phyloP scores from a whole-genome alignment of 345 rosid species.

The Psidium guajava region DNA sequence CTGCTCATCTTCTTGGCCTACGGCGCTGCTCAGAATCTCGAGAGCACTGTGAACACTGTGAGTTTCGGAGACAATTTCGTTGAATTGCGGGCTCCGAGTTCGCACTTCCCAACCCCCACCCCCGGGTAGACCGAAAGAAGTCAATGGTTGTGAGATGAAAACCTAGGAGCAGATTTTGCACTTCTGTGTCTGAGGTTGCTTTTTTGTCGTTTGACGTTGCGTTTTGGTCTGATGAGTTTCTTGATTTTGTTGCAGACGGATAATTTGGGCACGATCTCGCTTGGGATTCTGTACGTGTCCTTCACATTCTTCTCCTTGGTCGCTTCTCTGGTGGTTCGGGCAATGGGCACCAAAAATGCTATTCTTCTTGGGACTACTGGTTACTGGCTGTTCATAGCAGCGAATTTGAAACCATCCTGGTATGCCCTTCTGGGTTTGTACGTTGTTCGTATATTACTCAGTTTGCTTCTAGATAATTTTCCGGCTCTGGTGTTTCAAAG shows the following conservation, averaged over 20 bases:
- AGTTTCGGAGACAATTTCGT: neutral
- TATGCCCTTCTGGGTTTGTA: constrained; percentile 11
- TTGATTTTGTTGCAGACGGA: constrained; percentile 36
- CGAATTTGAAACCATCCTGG: constrained; percentile 80
- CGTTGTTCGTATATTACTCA: neutral
- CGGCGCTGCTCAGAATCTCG: constrained; percentile 96
- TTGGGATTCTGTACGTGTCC: constrained; percentile 79
- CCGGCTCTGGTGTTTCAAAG: neutral
- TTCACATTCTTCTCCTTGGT: constrained; percentile 76
- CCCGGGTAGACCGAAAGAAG: neutral
- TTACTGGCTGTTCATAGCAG: constrained; percentile 85
- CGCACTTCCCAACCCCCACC: neutral
- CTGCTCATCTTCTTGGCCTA: constrained; percentile 70
- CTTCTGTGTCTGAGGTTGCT: neutral
- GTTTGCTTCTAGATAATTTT: neutral
- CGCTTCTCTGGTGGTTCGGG: constrained; percentile 75
- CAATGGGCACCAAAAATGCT: constrained; percentile 75
- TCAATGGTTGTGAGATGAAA: neutral
- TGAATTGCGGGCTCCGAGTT: neutral
- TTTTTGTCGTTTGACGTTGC: neutral
- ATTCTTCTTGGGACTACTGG: constrained; percentile 78
- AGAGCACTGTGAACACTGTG: constrained; percentile 72
- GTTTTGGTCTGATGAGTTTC: neutral
- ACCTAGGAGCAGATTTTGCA: neutral
- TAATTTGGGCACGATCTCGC: constrained; percentile 69